A percentile compares a stretch with the other conserved stretches of the same genome.
phyloP scores from a whole-genome alignment of 495 filamentous ascomycete genomes.

The Jackrogersella multiformis region DNA sequence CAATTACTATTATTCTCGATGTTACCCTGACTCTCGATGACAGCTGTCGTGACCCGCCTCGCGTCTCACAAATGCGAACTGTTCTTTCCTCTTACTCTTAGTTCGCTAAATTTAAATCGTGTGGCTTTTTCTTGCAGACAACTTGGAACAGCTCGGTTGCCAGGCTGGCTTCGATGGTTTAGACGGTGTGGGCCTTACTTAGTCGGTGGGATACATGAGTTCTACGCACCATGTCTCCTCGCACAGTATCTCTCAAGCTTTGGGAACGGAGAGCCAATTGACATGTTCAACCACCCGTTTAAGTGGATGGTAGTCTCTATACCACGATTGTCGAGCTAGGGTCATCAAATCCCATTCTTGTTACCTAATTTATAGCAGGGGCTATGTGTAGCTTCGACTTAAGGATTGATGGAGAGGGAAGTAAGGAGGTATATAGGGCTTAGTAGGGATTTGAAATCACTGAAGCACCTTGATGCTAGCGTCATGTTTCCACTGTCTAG shows the following conservation, averaged over 20 bases:
- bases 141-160: not conserved
- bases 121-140: not conserved
- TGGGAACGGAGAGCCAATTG: no score
- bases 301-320: no score
- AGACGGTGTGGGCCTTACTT: not conserved
- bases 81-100: not conserved
- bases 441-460: not conserved
- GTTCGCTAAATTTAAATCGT: not conserved
- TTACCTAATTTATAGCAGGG: not conserved
- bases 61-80: conserved; percentile 19
- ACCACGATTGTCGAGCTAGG: no score
- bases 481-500: not conserved
- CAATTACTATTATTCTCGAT: not conserved
- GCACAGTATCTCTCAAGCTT: no score
- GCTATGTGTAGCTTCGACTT: not conserved
- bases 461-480: not conserved
- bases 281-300: no score
- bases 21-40: conserved; percentile 27
- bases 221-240: no score
- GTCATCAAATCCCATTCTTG: no score
- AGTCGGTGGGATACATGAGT: no score
- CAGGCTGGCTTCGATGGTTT: not conserved
- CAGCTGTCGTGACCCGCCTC: conserved; percentile 24
- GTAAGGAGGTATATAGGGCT: no score
- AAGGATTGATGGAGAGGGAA: not conserved